These are phyloP conservation scores for Kwoniella shivajii DNA, from an alignment of 1,284 basidiomycete species.

Conservation along the genomic window DNA sequence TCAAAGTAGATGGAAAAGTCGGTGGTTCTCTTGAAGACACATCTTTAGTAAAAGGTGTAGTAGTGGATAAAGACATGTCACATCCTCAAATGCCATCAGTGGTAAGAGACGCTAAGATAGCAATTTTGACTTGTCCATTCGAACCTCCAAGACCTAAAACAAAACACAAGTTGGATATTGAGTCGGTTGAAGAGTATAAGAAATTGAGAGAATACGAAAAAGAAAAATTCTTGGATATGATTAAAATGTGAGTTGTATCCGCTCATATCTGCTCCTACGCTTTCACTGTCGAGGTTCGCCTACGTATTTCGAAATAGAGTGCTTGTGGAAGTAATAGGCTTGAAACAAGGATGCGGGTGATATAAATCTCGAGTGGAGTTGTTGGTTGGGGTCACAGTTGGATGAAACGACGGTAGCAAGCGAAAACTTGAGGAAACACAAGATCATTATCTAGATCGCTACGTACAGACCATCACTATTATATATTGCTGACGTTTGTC, in stretches of 20 bases:
- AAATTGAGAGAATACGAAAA: constrained; percentile 94
- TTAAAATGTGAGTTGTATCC: constrained; percentile 61
- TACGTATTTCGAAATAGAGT: too few species aligned
- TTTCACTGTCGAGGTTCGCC: not conserved
- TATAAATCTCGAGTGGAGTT: too few species aligned
- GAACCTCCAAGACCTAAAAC: constrained; percentile 99
- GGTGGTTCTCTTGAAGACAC: constrained; percentile 96
- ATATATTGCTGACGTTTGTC: too few species aligned
- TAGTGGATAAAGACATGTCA: constrained; percentile 99
- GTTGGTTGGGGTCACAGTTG: too few species aligned
- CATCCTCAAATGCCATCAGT: constrained; percentile 95
- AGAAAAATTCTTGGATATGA: constrained; percentile 96
- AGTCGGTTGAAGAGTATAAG: constrained; percentile 96
- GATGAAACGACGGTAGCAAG: too few species aligned
- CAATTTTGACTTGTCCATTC: constrained; percentile 97
- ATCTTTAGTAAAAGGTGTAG: constrained; percentile 75
- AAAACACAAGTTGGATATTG: constrained; percentile 98
- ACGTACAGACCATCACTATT: too few species aligned
- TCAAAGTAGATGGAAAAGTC: constrained; percentile 99
- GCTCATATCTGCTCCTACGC: not conserved
- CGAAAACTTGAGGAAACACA: too few species aligned
- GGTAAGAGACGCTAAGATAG: constrained; percentile 86
- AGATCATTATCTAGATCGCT: too few species aligned
- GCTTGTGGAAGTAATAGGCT: too few species aligned
- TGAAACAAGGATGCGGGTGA: too few species aligned